Base-by-base conservation (phyloP, 495 filamentous ascomycete genomes). In the Melanomma pulvis-pyrius region DNA sequence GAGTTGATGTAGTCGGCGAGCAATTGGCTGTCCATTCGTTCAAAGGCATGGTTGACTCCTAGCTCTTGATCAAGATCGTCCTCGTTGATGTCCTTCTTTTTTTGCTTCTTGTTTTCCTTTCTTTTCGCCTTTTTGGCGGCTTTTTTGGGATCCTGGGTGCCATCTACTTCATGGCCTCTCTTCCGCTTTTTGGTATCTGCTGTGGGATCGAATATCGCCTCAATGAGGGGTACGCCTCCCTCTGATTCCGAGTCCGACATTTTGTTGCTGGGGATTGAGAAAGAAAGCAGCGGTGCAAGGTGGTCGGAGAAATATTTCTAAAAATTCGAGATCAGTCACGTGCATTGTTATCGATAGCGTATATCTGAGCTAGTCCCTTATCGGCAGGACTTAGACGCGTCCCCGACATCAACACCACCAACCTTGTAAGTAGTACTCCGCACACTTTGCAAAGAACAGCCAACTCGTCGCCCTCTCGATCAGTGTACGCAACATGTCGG, bases 1-100 rank as follows among this genome's bases (percentile, higher is more conserved):
- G 93, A 87, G n/a, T 86, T 87, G 63, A 96, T 77, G 74, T 96
- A 86, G 75, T 98, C 94, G 0, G 93, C 90, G n/a, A 96, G 75
- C 36, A 98, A 79, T 59, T 84, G 83, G 51, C 83, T 87, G 67
- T 96, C 90, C 87, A 98, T 90, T 34, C 85, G 82, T 28, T 86
- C 85, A 74, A 97, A 91, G 0, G 89, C 87, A 67, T 83, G 83
- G 75, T 97, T 93, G 60, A 97, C 77, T n/a, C 87, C 85, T n/a
- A 80, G 75, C 61, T 89, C 83, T 12, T 83, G 69, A 62, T 88
- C 82, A 46, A 86, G 74, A 47, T 84, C 80, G 54, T 85, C 83
- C 19, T 88, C 83, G 22, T 69, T 62, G 19, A 54, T 69, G n/a
- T 26, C 67, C 48, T 69, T 69, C 25, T 39, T 13, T 47, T 82